Conservation (phyloP, 2,329 filamentous ascomycete species). For the Coniochaeta hoffmannii region DNA sequence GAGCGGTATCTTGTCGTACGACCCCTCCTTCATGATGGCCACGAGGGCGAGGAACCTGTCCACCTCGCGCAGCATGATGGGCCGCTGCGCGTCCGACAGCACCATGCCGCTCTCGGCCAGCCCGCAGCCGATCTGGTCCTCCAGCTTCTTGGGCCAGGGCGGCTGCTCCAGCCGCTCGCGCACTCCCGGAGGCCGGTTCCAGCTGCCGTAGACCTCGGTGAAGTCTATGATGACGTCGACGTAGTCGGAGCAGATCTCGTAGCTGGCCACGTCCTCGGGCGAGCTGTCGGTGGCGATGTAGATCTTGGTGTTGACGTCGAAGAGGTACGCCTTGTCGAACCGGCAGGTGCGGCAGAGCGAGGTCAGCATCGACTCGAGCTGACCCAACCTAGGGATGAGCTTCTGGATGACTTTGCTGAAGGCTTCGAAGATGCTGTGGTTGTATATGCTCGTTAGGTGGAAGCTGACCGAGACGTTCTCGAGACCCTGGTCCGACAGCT, state of each 20-base stretch:
- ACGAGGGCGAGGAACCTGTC: constrained; percentile 73
- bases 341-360: constrained; percentile 88
- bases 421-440: constrained; percentile 93
- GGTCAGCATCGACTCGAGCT: constrained; percentile 88
- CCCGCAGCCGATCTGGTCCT: constrained; percentile 58
- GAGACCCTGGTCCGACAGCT: constrained; percentile 85
- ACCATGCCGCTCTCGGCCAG: constrained; percentile 64
- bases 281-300: constrained; percentile 96
- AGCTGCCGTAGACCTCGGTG: constrained; percentile 86
- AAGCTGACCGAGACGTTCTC: constrained; percentile 92
- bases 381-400: constrained; percentile 85
- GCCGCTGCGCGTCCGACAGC: constrained; percentile 54
- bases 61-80: constrained; percentile 62
- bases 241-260: constrained; percentile 97
- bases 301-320: constrained; percentile 96
- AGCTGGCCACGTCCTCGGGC: constrained; percentile 89
- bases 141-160: constrained; percentile 53
- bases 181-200: constrained; percentile 49
- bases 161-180: constrained; percentile 49
- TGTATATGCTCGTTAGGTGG: constrained; percentile 96
- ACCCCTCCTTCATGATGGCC: constrained; percentile 80
- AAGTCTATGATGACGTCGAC: constrained; percentile 98
- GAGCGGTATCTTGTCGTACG: constrained; percentile 74
- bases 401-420: constrained; percentile 99
- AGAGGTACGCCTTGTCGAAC: constrained; percentile 97